Percentiles rank a stretch among this genome's conserved stretches.
Evolutionary conservation across 495 filamentous ascomycete genomes (phyloP).

Genomic region (Tuber melanosporum): DNA sequence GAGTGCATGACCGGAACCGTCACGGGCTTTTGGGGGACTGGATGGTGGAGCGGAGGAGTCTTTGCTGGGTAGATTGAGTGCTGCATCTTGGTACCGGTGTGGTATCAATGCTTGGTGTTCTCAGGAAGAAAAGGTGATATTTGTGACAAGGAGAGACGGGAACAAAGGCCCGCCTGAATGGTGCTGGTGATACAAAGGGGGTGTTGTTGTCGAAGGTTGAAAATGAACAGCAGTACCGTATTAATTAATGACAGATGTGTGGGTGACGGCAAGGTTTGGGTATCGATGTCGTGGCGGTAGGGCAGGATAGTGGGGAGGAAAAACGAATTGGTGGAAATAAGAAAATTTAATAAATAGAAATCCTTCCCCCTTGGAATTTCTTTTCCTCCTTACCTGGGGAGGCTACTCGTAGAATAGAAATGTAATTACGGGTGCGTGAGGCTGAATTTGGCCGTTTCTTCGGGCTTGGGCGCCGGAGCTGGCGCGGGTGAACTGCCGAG

Average conservation of each 20-base stretch:
- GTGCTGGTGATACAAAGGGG: neutral
- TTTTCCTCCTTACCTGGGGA: neutral
- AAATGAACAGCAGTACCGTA: neutral
- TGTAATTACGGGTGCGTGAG: neutral
- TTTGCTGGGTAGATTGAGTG: constrained; percentile 65
- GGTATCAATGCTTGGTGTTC: neutral
- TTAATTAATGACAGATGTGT: neutral
- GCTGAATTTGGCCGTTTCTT: constrained; percentile 15
- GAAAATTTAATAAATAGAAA: neutral
- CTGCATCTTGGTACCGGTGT: constrained; percentile 57
- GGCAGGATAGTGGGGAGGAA: constrained; percentile 1
- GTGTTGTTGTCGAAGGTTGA: neutral
- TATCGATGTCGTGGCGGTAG: neutral
- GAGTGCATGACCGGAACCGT: constrained; percentile 98
- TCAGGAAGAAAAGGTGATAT: neutral
- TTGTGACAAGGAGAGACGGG: neutral
- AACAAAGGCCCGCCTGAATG: neutral
- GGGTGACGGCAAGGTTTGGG: neutral
- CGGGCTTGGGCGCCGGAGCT: neutral
- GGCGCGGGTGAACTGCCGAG: constrained; percentile 12
- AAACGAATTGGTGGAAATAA: constrained; percentile 2
- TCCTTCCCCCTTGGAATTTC: neutral
- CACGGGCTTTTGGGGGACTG: constrained; percentile 95
- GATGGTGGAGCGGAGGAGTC: constrained; percentile 95
- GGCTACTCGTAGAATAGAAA: neutral